A percentile compares a stretch with the other conserved stretches of the same genome.
Conservation (phyloP, 257 asterid genomes). For the Solanum appendiculatum region DNA sequence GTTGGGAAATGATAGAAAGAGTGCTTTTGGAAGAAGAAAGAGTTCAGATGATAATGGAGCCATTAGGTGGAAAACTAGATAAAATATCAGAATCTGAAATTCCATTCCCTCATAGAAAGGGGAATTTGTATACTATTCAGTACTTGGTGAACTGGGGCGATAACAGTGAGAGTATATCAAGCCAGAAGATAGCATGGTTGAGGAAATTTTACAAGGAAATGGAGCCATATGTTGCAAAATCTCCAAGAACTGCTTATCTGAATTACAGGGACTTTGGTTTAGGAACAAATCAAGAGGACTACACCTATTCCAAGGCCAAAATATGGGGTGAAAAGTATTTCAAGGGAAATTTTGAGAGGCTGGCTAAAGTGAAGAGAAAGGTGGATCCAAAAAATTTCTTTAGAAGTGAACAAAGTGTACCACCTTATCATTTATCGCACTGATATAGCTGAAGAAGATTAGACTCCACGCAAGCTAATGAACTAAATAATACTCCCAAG, state of each 20-base stretch:
- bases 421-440: neutral
- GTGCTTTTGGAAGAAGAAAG: neutral
- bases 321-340: constrained; percentile 1
- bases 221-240: neutral
- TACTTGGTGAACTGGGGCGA: neutral
- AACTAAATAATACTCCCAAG: neutral
- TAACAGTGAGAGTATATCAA: neutral
- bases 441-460: neutral
- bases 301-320: neutral
- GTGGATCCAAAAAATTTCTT: neutral
- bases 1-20: neutral
- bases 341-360: neutral
- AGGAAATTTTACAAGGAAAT: neutral
- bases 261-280: neutral
- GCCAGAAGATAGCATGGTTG: neutral
- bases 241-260: neutral
- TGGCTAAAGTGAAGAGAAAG: neutral
- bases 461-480: neutral
- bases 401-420: neutral
- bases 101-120: neutral
- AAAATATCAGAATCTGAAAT: neutral
- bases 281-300: neutral
- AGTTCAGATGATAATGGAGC: neutral
- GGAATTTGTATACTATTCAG: neutral
- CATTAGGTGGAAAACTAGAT: neutral